Evolutionary conservation across 2,329 filamentous ascomycete species (phyloP).

Genomic region (Chaetoscypha palmicola): DNA sequence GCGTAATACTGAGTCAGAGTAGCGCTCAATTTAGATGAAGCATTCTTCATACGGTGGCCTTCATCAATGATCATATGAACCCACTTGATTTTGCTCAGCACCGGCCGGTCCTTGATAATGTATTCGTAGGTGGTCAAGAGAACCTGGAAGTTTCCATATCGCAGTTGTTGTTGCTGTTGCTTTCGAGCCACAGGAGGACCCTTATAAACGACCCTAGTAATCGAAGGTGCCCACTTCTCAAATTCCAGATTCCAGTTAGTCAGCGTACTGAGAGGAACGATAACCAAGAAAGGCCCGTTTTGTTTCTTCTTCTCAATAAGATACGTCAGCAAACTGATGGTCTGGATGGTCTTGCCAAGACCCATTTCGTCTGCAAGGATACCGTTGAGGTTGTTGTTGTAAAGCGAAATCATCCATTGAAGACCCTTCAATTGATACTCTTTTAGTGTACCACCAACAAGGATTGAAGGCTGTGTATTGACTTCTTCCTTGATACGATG

Average conservation of each 20-base stretch:
- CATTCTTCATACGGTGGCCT: slow-evolving; percentile 99
- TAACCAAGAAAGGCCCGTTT: slow-evolving; percentile 87
- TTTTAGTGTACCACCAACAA: slow-evolving; percentile 89
- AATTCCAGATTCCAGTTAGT: slow-evolving; percentile 99
- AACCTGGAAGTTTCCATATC: slow-evolving; percentile 92
- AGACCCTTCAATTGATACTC: slow-evolving; percentile 98
- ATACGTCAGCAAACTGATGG: slow-evolving; percentile 94
- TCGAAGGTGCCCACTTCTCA: slow-evolving; percentile 93
- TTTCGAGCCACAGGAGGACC: slow-evolving; percentile 85
- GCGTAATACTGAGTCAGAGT: slow-evolving; percentile 94
- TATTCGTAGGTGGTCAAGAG: slow-evolving; percentile 97
- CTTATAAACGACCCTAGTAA: slow-evolving; percentile 90
- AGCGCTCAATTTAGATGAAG: slow-evolving; percentile 88
- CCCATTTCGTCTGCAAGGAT: slow-evolving; percentile 99
- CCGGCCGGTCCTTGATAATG: slow-evolving; percentile 95
- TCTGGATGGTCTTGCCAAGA: slow-evolving; percentile 98
- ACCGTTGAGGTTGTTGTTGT: slow-evolving; percentile 99
- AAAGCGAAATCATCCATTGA: slow-evolving; percentile 99
- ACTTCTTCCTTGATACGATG: slow-evolving; percentile 95
- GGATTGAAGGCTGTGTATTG: slow-evolving; percentile 69
- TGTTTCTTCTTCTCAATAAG: slow-evolving; percentile 94
- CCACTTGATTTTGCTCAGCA: slow-evolving; percentile 98
- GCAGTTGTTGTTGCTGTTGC: slow-evolving; percentile 85
- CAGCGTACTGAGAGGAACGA: slow-evolving; percentile 91
- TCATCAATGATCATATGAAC: slow-evolving; percentile 99